Base-by-base conservation (phyloP, 108 stramenopile genomes). In the Stephanodiscus minutulus region DNA sequence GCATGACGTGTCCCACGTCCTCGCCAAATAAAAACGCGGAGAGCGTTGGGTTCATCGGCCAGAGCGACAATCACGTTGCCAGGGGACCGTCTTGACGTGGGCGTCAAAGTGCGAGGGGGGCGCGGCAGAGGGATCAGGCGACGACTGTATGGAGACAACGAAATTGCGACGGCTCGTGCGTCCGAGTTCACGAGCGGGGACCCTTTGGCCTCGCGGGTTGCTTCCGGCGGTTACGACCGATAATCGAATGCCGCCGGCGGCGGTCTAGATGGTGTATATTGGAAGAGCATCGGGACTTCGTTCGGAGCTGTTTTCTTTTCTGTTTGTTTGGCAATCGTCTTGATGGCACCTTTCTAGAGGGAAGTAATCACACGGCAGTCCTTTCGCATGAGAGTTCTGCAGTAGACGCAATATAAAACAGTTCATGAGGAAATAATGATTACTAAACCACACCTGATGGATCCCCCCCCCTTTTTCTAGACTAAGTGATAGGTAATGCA, bases 1-100 rank as follows among this genome's bases (percentile, higher is more conserved):
- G 76, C n/a, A n/a, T n/a, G n/a, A n/a, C 41, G 66, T 77, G 57
- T 64, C 76, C 56, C 70, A 77, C 22, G 76, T 77, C 39, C 57
- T 77, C 6, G 69, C 53, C n/a, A n/a, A n/a, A n/a, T 5, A 77
- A 64, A 7, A 69, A 70, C 52, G 35, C 63, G 6, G 68, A 46
- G 11, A 60, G 10, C 25, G 50, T 64, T 11, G 76, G 76, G 9
- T 77, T n/a, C n/a, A n/a, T 70, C 54, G 63, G 63, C 11, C 76
- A 77, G 55, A 12, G 76, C 8, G 64, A 77, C 27, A 77, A 77
- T 65, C 76, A 77, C 66, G 76, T 57, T 0, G 64, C 44, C n/a
- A n/a, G 1, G 69, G 69, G 15, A 77, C 76, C 17, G 55, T 44
- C 35, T 77, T 70, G 29, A 54, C 68, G 11, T 77, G 76, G 76